Evolutionary conservation across 2,329 filamentous ascomycete species (phyloP).

Genomic region (Scedosporium minutisporum): DNA sequence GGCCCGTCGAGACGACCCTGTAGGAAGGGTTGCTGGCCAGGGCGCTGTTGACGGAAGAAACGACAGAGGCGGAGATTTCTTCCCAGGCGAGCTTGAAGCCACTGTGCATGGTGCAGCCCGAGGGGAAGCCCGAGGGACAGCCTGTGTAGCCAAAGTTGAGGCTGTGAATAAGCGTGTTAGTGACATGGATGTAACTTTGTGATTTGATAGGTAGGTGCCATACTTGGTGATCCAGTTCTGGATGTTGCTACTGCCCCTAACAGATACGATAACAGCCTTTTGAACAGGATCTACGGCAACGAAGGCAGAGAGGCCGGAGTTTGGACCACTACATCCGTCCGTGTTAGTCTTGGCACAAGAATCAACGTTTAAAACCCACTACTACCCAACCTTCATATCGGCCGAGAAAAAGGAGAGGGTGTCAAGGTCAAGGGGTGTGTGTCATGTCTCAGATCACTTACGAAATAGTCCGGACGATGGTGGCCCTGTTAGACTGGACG

Average conservation of each 20-base stretch:
- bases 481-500: constrained; percentile 32
- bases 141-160: constrained; percentile 20
- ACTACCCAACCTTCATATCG: too few relatives aligned
- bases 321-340: neutral
- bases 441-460: constrained; percentile 14
- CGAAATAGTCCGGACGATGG: constrained; percentile 32
- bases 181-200: neutral
- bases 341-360: neutral
- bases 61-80: constrained; percentile 35
- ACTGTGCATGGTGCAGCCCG: constrained; percentile 40
- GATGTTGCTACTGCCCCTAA: constrained; percentile 49
- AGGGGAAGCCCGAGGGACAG: constrained; percentile 26
- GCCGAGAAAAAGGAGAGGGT: too few relatives aligned
- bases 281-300: constrained; percentile 37
- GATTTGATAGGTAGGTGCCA: constrained; percentile 8
- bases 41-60: constrained; percentile 34
- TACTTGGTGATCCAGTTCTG: constrained; percentile 52
- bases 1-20: constrained; percentile 50
- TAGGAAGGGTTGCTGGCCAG: constrained; percentile 37
- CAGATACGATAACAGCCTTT: constrained; percentile 46
- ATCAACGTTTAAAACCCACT: too few relatives aligned
- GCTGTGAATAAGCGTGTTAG: neutral
- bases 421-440: too few relatives aligned
- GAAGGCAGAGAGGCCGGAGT: neutral
- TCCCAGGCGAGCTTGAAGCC: constrained; percentile 53